Evolutionary conservation across 176 grass and related monocot species (phyloP), one percentile per base, ranked within the genome.

Genomic region (Cymbopogon citratus): DNA sequence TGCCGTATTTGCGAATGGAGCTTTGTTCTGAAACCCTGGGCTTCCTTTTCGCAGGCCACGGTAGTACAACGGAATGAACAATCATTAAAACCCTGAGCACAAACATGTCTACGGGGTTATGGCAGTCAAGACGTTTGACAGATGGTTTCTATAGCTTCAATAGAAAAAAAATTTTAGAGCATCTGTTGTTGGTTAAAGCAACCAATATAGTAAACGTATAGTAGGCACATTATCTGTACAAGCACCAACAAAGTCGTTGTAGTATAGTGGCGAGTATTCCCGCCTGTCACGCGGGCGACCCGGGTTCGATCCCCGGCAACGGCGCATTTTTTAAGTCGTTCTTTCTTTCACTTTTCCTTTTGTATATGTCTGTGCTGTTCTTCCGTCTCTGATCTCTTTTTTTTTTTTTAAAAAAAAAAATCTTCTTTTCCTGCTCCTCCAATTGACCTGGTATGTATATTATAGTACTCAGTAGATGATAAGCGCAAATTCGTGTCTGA

Each of bases 301-400:
- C 87, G 94, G 91, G 91, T 97, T 97, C 87, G 91, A 97, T 94
- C 89, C 89, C 94, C 91, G 87, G 87, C 87, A 97, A 88, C 85
- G 89, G 89, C 89, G 87, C 0, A 0, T 9, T 15, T 45, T 45
- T 40, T 40, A 0, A 9, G 8, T 6, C 1, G 1, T 8, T 38
- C 12, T 1, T 3, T 3, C 2, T 24, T 9, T 12, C n/a, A n/a
- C n/a, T 13, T 1, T 8, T 3, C 5, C 1, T 24, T 9, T 12
- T 7, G 0, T 69, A 1, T 12, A 6, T 6, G 10, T 43, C 40
- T 48, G 14, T 48, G 45, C n/a, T 18, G 3, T 60, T 71, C 49
- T 52, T n/a, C 19, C 21, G 7, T 54, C 52, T 57, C 21, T 57
- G 18, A n/a, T 57, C 8, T 61, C 26, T 16, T 39, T 8, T 29